Evolutionary conservation across 805 yeast genomes (phyloP).

Genomic region (Torulaspora quercuum): DNA sequence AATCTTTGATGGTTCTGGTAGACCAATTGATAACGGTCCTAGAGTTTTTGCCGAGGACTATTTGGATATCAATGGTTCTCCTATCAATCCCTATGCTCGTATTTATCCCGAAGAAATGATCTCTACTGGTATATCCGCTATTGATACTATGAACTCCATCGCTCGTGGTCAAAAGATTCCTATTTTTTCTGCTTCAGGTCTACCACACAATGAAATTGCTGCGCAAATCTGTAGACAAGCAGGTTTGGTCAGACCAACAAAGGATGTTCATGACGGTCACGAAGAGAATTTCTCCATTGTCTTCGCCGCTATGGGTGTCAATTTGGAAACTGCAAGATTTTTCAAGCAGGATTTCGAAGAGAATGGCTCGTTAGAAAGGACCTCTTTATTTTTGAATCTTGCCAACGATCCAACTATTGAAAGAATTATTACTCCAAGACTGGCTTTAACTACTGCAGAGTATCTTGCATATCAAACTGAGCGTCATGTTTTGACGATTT

Average conservation of each 20-base stretch:
- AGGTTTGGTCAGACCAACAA: slow-evolving; percentile 97
- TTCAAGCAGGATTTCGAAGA: slow-evolving; percentile 99
- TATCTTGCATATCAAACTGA: slow-evolving; percentile 98
- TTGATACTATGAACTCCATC: slow-evolving; percentile 98
- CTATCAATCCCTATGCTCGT: slow-evolving; percentile 97
- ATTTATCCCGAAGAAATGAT: slow-evolving; percentile 99
- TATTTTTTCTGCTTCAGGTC: slow-evolving; percentile 97
- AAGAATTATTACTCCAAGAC: slow-evolving; percentile 98
- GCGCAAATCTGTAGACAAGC: slow-evolving; percentile 99
- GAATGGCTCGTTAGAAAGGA: slow-evolving; percentile 97
- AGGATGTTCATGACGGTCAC: slow-evolving; percentile 99
- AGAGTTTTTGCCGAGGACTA: slow-evolving; percentile 98
- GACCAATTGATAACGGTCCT: slow-evolving; percentile 98
- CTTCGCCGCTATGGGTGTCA: slow-evolving; percentile 99
- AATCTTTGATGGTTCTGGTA: slow-evolving; percentile 97
- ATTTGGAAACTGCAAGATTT: slow-evolving; percentile 96
- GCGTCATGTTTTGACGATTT: slow-evolving; percentile 95
- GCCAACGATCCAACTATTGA: slow-evolving; percentile 99
- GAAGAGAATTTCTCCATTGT: slow-evolving; percentile 99
- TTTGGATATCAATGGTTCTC: slow-evolving; percentile 97
- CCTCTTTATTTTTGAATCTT: slow-evolving; percentile 90
- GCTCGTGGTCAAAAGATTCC: slow-evolving; percentile 99
- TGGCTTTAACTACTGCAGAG: slow-evolving; percentile 98
- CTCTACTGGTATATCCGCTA: slow-evolving; percentile 97
- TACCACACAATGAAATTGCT: slow-evolving; percentile 99